Evolutionary conservation across 805 yeast species (phyloP), one percentile per base, ranked within the genome.

Genomic region (Novakomyces olei): DNA sequence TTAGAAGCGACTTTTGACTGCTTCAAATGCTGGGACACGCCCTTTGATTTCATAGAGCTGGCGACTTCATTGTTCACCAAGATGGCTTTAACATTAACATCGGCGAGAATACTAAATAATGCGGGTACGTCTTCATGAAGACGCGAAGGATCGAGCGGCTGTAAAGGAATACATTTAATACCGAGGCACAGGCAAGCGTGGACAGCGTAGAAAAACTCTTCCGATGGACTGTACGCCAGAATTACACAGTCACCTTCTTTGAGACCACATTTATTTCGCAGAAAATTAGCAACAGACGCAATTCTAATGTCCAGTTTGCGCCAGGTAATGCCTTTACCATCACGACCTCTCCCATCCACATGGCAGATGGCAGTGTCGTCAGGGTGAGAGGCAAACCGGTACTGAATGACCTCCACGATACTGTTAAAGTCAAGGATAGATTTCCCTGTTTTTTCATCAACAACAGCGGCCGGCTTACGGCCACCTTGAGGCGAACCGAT

Each of bases 141-240:
- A 34, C 81, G 55, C 27, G 61, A 62, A 8, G 69, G 58, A 38
- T 74, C 80, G 26, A 81, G 53, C 0, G 91, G 81, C 6, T 70
- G 56, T 47, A 80, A 50, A 0, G 92, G 88, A 10, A 85, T 61
- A 1, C 88, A 79, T 2, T 77, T 62, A 4, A 80, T 46, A 36
- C 94, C 93, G 34, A 81, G 65, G 35, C 73, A 53, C 49, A 85
- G 65, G 48, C 96, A 85, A 0, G 98, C 95, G 50, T 72, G 69
- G 1, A 81, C 59, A 2, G 92, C 79, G 19, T 79, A 68, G 4
- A 74, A 67, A 45, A 68, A 85, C 39, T 88, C 96, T 36, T 83
- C 93, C 1, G 81, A 69, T 29, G 85, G 65, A 0, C 92, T 74
- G 48, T 79, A 81, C 72, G 81, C 72, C 44, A 88, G 55, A 3